These are phyloP conservation scores for Gracilaria gracilis DNA, from an alignment of 23 red algal genomes.

Conservation along the genomic window DNA sequence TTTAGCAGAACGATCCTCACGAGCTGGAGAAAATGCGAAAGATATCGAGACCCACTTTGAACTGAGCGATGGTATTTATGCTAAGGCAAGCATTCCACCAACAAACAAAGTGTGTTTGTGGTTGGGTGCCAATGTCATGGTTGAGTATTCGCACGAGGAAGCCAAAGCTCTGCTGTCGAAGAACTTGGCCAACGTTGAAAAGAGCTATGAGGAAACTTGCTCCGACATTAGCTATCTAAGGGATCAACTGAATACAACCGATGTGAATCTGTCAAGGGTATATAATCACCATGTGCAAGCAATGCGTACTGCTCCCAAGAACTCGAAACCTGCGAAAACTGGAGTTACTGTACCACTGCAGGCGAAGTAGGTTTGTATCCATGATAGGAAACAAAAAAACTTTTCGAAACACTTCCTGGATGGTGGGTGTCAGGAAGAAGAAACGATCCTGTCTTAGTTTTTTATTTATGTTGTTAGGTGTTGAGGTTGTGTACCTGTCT, in stretches of 20 bases:
- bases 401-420: not conserved
- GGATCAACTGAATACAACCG: slow-evolving; percentile 88
- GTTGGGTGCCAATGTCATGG: slow-evolving; percentile 95
- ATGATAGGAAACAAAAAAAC: not conserved
- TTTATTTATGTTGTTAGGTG: slow-evolving; percentile 2
- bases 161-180: slow-evolving; percentile 78
- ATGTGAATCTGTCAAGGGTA: slow-evolving; percentile 94
- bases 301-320: slow-evolving; percentile 14
- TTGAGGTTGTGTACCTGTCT: not conserved
- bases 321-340: slow-evolving; percentile 7
- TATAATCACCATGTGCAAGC: slow-evolving; percentile 86
- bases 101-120: slow-evolving; percentile 82
- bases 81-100: slow-evolving; percentile 57
- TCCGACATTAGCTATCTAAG: slow-evolving; percentile 79
- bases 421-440: not conserved
- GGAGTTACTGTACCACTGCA: not conserved
- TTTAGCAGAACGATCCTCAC: slow-evolving; percentile 41
- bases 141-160: slow-evolving; percentile 91
- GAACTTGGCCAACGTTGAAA: slow-evolving; percentile 75
- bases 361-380: slow-evolving; percentile 8
- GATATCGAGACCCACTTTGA: slow-evolving; percentile 88
- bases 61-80: slow-evolving; percentile 81
- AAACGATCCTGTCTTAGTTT: not conserved
- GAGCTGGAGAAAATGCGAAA: slow-evolving; percentile 21
- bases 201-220: slow-evolving; percentile 64